phyloP scores from a whole-genome alignment of 768 basidiomycete genomes.

The Boletus reticulatus region DNA sequence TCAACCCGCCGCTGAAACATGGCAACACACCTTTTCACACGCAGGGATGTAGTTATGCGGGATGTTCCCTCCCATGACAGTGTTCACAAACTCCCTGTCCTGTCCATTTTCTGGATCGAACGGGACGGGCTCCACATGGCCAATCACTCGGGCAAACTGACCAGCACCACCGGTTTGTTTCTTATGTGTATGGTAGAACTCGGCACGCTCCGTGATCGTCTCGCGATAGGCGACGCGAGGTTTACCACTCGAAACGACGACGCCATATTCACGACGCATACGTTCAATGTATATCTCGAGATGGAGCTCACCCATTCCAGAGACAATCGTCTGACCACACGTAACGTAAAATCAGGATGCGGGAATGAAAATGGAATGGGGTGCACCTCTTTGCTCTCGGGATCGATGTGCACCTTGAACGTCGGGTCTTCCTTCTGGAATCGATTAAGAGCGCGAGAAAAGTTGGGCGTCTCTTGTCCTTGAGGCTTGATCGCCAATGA shows the following conservation, averaged over 20 bases:
- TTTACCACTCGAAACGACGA: constrained; percentile 90
- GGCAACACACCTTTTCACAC: constrained; percentile 74
- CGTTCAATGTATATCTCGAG: constrained; percentile 99
- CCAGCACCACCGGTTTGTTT: constrained; percentile 98
- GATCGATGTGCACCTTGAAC: constrained; percentile 94
- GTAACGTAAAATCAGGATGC: background rate
- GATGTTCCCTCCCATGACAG: constrained; percentile 90
- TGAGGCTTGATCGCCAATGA: constrained; percentile 91
- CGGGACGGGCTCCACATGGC: constrained; percentile 87
- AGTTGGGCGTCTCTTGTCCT: constrained; percentile 92
- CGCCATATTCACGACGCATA: constrained; percentile 97
- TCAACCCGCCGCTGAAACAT: background rate
- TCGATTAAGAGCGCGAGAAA: constrained; percentile 92
- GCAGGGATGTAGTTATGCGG: constrained; percentile 92
- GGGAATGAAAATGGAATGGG: background rate
- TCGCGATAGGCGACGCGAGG: constrained; percentile 97
- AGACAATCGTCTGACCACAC: constrained; percentile 85
- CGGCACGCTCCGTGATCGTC: constrained; percentile 78
- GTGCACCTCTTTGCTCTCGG: constrained; percentile 87
- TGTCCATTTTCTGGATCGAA: constrained; percentile 73
- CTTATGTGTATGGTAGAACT: constrained; percentile 93
- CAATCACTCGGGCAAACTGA: constrained; percentile 92
- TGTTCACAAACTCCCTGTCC: constrained; percentile 79
- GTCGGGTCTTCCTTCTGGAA: constrained; percentile 99
- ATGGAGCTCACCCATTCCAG: constrained; percentile 99